Evolutionary conservation across 2,329 filamentous ascomycete species (phyloP).

Genomic region (Cladosporium sphaerospermum): DNA sequence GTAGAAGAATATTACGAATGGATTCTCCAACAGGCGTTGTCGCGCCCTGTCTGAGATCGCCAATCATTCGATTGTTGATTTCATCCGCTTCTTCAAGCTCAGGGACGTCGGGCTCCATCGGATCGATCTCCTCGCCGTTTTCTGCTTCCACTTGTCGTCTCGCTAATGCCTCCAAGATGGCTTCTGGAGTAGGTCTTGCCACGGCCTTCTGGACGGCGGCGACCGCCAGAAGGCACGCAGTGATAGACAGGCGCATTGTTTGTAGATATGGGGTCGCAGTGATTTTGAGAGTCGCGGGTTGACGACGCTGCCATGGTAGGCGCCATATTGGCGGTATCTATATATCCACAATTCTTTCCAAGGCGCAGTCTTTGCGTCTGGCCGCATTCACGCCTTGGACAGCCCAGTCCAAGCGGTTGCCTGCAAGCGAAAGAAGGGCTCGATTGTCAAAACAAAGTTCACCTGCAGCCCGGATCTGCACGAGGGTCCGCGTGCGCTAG

Average conservation of each 20-base stretch:
- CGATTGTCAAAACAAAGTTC: constrained; percentile 3
- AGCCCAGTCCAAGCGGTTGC: background rate
- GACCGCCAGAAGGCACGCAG: background rate
- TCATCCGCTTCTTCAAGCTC: constrained; percentile 8
- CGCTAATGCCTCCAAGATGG: background rate
- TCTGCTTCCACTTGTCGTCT: constrained; percentile 1
- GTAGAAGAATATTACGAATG: constrained; percentile 17
- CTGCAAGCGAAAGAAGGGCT: background rate
- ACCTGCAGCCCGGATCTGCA: constrained; percentile 1
- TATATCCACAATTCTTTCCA: background rate
- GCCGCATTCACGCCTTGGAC: background rate
- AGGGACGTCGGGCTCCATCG: background rate
- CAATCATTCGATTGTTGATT: constrained; percentile 13
- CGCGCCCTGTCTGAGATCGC: constrained; percentile 17
- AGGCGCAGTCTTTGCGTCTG: background rate
- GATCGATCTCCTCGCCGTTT: constrained; percentile 1
- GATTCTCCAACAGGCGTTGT: constrained; percentile 17
- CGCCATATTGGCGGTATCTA: background rate
- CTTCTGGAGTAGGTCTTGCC: background rate
- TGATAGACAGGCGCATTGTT: constrained; percentile 2
- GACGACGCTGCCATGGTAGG: background rate
- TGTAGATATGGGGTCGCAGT: background rate
- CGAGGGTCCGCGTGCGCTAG: background rate
- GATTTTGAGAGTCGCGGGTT: background rate
- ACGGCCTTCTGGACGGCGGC: background rate